Evolutionary conservation across 345 rosid genomes (phyloP).

Genomic region (Populus euphratica): DNA sequence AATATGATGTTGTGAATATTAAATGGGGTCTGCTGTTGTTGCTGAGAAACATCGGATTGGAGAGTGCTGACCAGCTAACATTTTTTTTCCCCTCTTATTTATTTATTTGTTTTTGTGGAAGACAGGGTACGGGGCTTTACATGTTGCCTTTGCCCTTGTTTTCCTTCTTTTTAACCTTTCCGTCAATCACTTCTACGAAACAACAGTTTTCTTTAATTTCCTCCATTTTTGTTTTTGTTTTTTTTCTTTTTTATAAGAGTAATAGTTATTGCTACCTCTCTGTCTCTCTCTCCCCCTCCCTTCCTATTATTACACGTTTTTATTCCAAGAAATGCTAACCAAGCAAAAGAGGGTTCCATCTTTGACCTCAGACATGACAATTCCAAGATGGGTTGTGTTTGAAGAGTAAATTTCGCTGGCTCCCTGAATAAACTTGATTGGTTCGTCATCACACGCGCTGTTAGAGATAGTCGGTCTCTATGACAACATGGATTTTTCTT

Average conservation of each 20-base stretch:
- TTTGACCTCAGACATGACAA: not conserved
- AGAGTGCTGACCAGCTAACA: constrained; percentile 36
- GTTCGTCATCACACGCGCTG: not conserved
- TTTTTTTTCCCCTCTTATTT: not conserved
- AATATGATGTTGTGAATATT: not conserved
- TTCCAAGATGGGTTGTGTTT: not conserved
- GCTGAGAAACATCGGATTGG: constrained; percentile 28
- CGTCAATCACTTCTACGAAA: not conserved
- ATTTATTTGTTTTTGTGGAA: not conserved
- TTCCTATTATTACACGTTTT: not conserved
- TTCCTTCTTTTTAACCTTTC: not conserved
- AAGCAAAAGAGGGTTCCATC: not conserved
- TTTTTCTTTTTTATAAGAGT: not conserved
- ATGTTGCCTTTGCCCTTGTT: not conserved
- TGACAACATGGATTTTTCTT: not conserved
- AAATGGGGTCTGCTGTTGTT: constrained; percentile 4
- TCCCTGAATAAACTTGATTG: not conserved
- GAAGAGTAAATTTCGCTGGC: not conserved
- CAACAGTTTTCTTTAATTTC: not conserved
- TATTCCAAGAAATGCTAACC: not conserved
- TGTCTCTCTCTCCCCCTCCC: not conserved
- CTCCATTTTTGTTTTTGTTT: not conserved
- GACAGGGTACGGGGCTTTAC: not conserved
- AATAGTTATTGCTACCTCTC: too few relatives aligned
- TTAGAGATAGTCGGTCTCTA: not conserved